Percentiles rank a stretch among this genome's conserved stretches.
These are phyloP conservation scores for Lobulomyces angularis DNA, from an alignment of 192 early-diverging fungal species.

Conservation along the genomic window DNA sequence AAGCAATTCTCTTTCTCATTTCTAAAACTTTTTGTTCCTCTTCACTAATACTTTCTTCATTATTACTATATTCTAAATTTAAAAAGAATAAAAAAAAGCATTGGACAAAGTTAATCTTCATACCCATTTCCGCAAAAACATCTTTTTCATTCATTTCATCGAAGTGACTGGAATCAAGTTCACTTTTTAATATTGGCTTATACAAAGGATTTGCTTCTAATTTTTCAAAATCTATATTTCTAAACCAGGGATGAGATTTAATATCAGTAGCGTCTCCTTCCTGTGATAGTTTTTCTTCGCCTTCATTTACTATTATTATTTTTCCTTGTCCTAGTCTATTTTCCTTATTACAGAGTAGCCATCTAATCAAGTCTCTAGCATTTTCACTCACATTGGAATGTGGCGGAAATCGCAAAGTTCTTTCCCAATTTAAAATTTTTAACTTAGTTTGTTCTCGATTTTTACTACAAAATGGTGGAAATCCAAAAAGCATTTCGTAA, in stretches of 20 bases:
- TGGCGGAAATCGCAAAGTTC: slow-evolving; percentile 43
- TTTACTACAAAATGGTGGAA: slow-evolving; percentile 47
- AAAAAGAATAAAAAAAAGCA: slow-evolving; percentile 27
- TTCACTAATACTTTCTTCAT: slow-evolving; percentile 24
- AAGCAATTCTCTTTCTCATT: slow-evolving; percentile 50
- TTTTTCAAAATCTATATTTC: slow-evolving; percentile 25
- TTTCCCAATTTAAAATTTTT: slow-evolving; percentile 57
- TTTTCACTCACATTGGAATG: slow-evolving; percentile 36
- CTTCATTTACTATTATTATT: not conserved
- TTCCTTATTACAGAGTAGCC: slow-evolving; percentile 46
- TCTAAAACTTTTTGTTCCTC: slow-evolving; percentile 37
- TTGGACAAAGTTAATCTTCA: slow-evolving; percentile 22
- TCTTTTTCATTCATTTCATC: slow-evolving; percentile 36
- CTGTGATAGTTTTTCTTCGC: not conserved
- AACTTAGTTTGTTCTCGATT: slow-evolving; percentile 43
- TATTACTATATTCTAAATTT: slow-evolving; percentile 14
- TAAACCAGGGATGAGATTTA: slow-evolving; percentile 39
- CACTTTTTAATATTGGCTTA: slow-evolving; percentile 14
- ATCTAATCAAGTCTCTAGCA: slow-evolving; percentile 46
- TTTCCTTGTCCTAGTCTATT: slow-evolving; percentile 29
- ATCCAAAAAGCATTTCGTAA: slow-evolving; percentile 67
- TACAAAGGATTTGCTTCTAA: slow-evolving; percentile 20
- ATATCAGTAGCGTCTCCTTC: slow-evolving; percentile 21
- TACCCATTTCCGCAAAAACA: slow-evolving; percentile 11
- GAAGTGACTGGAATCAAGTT: slow-evolving; percentile 28